Base-by-base conservation (phyloP, 768 basidiomycete species). In the Hericium erinaceus region DNA sequence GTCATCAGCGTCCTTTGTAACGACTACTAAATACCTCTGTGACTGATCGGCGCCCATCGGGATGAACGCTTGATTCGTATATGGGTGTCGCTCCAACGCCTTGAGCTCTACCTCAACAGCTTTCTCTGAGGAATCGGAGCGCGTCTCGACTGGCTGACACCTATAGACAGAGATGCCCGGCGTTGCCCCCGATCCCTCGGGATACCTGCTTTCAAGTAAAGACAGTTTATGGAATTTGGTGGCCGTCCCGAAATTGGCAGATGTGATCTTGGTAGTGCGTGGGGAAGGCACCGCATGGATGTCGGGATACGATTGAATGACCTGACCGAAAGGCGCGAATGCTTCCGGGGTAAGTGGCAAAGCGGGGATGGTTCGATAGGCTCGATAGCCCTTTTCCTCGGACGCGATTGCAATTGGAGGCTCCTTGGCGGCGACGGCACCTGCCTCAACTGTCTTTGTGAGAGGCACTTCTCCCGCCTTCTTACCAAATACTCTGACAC, bases 161-260 rank as follows among this genome's bases (percentile, higher is more conserved):
- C 92, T 76, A 71, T 92, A 99, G 16, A 98, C 83, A 0, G 92
- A 90, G 41, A 98, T 75, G 6, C 83, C 89, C 6, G 81, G 67
- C 1, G 81, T 82, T 2, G 86, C 92, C 1, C 74, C 75, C 2
- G 72, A 60, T 12, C 69, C 78, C 1, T 70, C 64, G 0, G 88
- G 82, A 69, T 95, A 97, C 6, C 80, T 82, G 3, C 80, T 78
- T 12, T 73, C 71, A 33, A 91, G 72, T n/a, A 84, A 75, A 3
- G 91, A 80, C 39, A 98, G 79, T 68, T 94, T 90, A 75, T 98
- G 93, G 73, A 89, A 98, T 71, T 99, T 99, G 64, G 72, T 78
- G 0, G 97, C 97, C 3, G 92, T 91, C 44, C 91, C 93, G 61
- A 81, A 86, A 70, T 98, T 98, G 28, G 92, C 94, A 16, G 79